Evolutionary conservation across 768 basidiomycete genomes (phyloP).

Genomic region (Sistotremastrum niveocremeum): DNA sequence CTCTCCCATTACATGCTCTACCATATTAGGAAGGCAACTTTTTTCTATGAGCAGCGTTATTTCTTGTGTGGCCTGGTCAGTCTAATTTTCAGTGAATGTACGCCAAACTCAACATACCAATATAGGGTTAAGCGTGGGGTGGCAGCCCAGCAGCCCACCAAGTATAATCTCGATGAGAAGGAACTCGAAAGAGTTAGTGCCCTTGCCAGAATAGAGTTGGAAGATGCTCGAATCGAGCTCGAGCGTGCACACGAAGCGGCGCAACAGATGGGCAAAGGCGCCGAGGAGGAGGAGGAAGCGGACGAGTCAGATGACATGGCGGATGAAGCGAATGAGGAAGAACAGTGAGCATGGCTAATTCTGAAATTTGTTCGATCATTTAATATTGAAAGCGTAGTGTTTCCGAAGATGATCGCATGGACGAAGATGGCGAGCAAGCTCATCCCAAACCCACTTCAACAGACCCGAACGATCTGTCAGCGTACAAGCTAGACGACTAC

Average conservation of each 20-base stretch:
- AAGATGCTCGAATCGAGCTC: slow-evolving; percentile 79
- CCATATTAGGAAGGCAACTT: neutral
- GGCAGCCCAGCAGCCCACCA: slow-evolving; percentile 58
- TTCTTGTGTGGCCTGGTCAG: slow-evolving; percentile 51
- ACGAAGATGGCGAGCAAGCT: slow-evolving; percentile 33
- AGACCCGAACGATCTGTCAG: slow-evolving; percentile 47
- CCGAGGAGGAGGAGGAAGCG: slow-evolving; percentile 53
- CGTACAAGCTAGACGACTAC: slow-evolving; percentile 87
- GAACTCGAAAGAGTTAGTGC: slow-evolving; percentile 85
- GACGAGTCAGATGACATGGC: slow-evolving; percentile 35
- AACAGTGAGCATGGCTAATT: slow-evolving; percentile 55
- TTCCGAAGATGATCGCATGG: slow-evolving; percentile 44
- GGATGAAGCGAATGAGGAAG: slow-evolving; percentile 30
- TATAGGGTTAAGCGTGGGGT: slow-evolving; percentile 69
- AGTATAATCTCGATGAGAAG: slow-evolving; percentile 81
- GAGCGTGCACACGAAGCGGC: slow-evolving; percentile 70
- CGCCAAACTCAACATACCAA: neutral
- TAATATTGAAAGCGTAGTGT: slow-evolving; percentile 19
- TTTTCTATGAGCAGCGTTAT: slow-evolving; percentile 56
- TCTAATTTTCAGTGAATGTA: neutral
- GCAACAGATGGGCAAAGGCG: slow-evolving; percentile 52
- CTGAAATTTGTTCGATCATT: slow-evolving; percentile 21
- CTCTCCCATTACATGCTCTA: too few species aligned
- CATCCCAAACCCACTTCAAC: slow-evolving; percentile 12
- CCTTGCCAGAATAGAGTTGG: slow-evolving; percentile 76